Evolutionary conservation across 345 rosid genomes (phyloP), one percentile per base, ranked within the genome.

Genomic region (Camelina neglecta): DNA sequence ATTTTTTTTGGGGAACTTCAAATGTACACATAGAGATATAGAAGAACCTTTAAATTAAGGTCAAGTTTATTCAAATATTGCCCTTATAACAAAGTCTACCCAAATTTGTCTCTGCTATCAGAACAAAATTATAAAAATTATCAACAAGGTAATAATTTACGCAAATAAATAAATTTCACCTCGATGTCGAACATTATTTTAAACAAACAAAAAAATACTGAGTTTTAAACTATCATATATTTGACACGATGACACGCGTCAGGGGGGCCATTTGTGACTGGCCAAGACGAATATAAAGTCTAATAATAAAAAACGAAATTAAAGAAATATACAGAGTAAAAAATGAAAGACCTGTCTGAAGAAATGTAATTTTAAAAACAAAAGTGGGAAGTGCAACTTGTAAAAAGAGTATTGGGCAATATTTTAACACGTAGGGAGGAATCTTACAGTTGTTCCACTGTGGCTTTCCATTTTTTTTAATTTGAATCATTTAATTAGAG

Each of bases 371-470:
- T 44, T 15, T 12, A 4, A 11, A 18, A 55, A 39, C 42, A 39
- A 69, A 11, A 56, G 75, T 70, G 44, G 54, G 66, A 47, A 47
- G 18, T 45, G 75, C 60, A 70, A 63, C 66, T 76, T 70, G 75
- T 77, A 77, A 69, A 61, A 71, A 39, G 5, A 36, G 23, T 65
- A 71, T 71, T 77, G 57, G 76, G 21, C 6, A 77, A 57, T 77
- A 77, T 57, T 77, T 65, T 77, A 77, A 65, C 76, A 65, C 68
- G 76, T 58, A 65, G 48, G 57, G 39, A 6, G 21, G 81, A 65
- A 77, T 77, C 72, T 77, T 71, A 77, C 81, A 57, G 81, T 77
- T 77, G 81, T 77, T 71, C 73, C 73, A 71, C 67, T 71, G 55
- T 57, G 51, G 55, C 60, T 71, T 57, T 71, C 61, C 24, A 57